These are phyloP conservation scores for Trifolium subterraneum DNA, from an alignment of 306 rosid genomes.

Conservation along the genomic window DNA sequence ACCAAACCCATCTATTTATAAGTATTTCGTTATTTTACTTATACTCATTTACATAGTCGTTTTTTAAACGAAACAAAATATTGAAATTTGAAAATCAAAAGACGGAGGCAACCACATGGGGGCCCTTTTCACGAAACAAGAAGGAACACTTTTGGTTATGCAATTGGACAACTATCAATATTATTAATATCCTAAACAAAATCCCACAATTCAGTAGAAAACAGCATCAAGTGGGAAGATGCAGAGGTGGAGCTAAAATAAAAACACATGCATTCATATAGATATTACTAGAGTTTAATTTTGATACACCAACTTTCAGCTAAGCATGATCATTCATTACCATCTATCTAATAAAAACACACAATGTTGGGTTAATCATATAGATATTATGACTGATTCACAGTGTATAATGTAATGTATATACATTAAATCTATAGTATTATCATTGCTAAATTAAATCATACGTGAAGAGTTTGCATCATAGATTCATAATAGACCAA, in stretches of 20 bases:
- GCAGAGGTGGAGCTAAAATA: constrained; percentile 8
- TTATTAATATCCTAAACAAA: too few species aligned
- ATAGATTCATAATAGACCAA: neutral
- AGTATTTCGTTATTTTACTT: too few species aligned
- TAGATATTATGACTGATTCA: neutral
- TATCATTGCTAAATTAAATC: constrained; percentile 15
- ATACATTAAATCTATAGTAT: neutral
- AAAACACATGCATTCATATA: constrained; percentile 4
- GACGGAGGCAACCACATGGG: too few species aligned
- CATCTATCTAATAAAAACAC: constrained; percentile 12
- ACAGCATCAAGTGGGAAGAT: too few species aligned
- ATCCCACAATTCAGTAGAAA: too few species aligned
- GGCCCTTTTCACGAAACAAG: neutral
- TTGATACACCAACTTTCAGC: constrained; percentile 11
- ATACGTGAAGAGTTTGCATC: neutral
- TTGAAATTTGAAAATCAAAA: too few species aligned
- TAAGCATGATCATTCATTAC: constrained; percentile 16
- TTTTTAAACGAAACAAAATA: too few species aligned
- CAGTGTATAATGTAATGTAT: neutral
- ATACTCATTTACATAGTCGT: neutral
- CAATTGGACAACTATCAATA: too few species aligned
- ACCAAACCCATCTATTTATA: neutral
- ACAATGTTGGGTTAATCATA: neutral
- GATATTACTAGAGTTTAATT: neutral
- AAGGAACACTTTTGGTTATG: too few species aligned